Evolutionary conservation across 1,139 yeast species (phyloP), one percentile per base, ranked within the genome.

Genomic region (Diutina sp.): DNA sequence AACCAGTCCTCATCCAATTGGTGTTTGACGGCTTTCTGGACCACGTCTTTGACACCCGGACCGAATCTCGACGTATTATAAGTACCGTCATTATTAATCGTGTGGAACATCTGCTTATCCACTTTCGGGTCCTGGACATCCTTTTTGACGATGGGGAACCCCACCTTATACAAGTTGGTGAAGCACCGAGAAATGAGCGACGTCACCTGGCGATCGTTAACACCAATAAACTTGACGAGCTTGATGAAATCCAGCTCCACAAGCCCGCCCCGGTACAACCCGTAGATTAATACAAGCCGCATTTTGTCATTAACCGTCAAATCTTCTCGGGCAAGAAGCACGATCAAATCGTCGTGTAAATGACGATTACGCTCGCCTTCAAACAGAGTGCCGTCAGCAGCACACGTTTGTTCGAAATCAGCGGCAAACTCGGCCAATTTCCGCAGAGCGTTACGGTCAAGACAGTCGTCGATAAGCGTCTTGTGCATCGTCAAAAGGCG

Each of bases 261-360:
- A 35, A 93, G 73, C 0, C 99, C 99, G 5, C 95, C 93, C 61
- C 98, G 77, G 68, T 84, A 87, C 47, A 90, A 69, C 1, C 91
- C 87, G 68, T 93, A 93, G 4, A 87, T 72, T 38, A 89, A 73
- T n/a, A 93, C 79, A 52, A 88, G 74, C 60, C 99, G 79, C 61
- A 90, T 75, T 65, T 89, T 89, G 64, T 90, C 95, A 54, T 79
- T 76, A 28, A 77, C 73, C 30, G 72, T 74, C 56, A 83, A 72
- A 56, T 74, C 77, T 56, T 77, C 73, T 61, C 84, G 70, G 28
- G 82, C 80, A 48, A 91, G 72, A 46, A 84, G 67, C 4, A 73
- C 77, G 38, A 93, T 74, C 59, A 91, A 72, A 54, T 82, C 84
- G 57, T 85, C 88, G 53, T 90, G 85, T 18, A 90, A 71, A 53